These are phyloP conservation scores for Cryptococcus maquisensis DNA, from an alignment of 1,284 basidiomycete genomes.

Conservation along the genomic window DNA sequence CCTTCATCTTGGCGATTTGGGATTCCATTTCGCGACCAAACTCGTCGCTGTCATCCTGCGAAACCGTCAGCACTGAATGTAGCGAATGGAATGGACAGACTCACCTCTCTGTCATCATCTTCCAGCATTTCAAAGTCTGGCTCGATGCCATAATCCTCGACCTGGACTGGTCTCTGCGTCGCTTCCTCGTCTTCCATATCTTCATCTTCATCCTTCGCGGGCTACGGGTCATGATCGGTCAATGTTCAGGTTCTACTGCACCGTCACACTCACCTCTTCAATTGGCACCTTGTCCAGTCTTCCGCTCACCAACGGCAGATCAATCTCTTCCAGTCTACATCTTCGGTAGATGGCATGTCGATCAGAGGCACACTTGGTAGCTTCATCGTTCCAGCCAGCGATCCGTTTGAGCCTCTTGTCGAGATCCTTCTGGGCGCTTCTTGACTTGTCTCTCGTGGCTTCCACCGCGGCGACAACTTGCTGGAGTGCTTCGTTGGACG, in stretches of 20 bases:
- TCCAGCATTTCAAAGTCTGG: slow-evolving; percentile 78
- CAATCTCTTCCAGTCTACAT: slow-evolving; percentile 90
- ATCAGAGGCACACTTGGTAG: slow-evolving; percentile 82
- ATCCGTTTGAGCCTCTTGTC: slow-evolving; percentile 90
- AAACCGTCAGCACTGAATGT: neutral
- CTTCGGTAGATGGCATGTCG: slow-evolving; percentile 82
- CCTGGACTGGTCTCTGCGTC: slow-evolving; percentile 65
- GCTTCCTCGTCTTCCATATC: slow-evolving; percentile 78
- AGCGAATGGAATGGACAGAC: slow-evolving; percentile 16
- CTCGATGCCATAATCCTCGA: slow-evolving; percentile 82
- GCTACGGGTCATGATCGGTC: neutral
- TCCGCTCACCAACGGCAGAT: slow-evolving; percentile 69
- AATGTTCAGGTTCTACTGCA: neutral
- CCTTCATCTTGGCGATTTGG: slow-evolving; percentile 65
- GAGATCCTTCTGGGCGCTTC: slow-evolving; percentile 67
- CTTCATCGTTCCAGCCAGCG: slow-evolving; percentile 83
- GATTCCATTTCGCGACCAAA: slow-evolving; percentile 70
- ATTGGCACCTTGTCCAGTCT: slow-evolving; percentile 82
- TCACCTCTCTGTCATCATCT: slow-evolving; percentile 75
- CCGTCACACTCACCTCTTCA: slow-evolving; percentile 69
- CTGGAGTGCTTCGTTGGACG: slow-evolving; percentile 51
- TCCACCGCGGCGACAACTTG: slow-evolving; percentile 58
- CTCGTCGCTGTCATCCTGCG: slow-evolving; percentile 63
- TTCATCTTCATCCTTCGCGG: slow-evolving; percentile 1
- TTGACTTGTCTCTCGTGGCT: slow-evolving; percentile 65